These are phyloP conservation scores for Pythium biforme DNA, from an alignment of 352 stramenopile species.

Conservation along the genomic window DNA sequence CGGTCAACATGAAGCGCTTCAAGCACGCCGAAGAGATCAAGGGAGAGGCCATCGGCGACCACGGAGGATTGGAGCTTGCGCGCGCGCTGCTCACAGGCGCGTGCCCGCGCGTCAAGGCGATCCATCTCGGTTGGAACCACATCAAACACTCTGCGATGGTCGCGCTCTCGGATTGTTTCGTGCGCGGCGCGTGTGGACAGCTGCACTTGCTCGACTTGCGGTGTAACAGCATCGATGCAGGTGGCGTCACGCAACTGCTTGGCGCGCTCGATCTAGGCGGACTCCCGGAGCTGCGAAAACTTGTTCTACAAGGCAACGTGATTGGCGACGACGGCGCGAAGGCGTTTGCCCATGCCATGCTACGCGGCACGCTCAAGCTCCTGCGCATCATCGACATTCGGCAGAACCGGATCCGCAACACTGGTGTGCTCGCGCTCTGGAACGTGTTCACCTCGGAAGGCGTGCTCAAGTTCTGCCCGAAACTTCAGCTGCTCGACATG, in stretches of 20 bases:
- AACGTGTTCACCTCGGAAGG: constrained; percentile 64
- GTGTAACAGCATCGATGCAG: constrained; percentile 59
- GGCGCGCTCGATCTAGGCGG: constrained; percentile 45
- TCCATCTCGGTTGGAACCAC: constrained; percentile 66
- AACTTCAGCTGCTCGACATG: constrained; percentile 63
- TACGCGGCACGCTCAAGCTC: constrained; percentile 43
- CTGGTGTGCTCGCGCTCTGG: constrained; percentile 57
- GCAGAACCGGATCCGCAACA: constrained; percentile 66
- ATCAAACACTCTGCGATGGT: constrained; percentile 57
- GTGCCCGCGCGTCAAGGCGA: constrained; percentile 53
- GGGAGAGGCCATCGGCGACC: constrained; percentile 59
- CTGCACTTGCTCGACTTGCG: constrained; percentile 61
- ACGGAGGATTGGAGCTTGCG: constrained; percentile 52
- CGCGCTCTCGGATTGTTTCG: constrained; percentile 53
- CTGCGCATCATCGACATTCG: constrained; percentile 54
- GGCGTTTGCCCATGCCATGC: constrained; percentile 50
- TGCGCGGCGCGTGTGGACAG: constrained; percentile 48
- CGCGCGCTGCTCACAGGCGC: constrained; percentile 62
- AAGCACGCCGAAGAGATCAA: constrained; percentile 61
- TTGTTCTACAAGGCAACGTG: constrained; percentile 57
- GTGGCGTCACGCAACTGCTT: constrained; percentile 38
- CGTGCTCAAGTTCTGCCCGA: constrained; percentile 49
- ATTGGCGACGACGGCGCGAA: constrained; percentile 61
- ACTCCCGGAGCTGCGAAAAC: constrained; percentile 47
- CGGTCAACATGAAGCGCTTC: constrained; percentile 71